Evolutionary conservation across 305 asterid species (phyloP).

Genomic region (Euphrasia arctica): DNA sequence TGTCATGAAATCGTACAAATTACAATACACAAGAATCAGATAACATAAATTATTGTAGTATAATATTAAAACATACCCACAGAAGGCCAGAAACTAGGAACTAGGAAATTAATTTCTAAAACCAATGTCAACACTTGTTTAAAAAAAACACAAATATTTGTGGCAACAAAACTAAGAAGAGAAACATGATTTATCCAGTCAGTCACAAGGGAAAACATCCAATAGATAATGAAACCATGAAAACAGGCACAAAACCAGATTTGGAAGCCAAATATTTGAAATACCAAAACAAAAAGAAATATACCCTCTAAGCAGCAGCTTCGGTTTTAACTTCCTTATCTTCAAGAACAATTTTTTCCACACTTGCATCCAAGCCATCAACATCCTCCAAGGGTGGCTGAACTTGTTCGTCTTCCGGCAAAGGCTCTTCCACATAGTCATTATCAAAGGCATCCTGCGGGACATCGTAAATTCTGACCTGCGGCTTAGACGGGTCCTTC

Average conservation of each 20-base stretch:
- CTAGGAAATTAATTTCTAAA: not conserved
- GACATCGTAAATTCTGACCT: constrained; percentile 90
- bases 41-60: not conserved
- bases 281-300: not conserved
- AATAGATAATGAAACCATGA: not conserved
- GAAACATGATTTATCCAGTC: not conserved
- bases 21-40: not conserved
- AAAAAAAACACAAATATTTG: not conserved
- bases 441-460: constrained; percentile 97
- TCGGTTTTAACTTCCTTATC: constrained; percentile 47
- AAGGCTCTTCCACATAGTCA: constrained; percentile 95
- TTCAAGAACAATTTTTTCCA: constrained; percentile 40
- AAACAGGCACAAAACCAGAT: not conserved
- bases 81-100: not conserved
- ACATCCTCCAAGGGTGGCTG: constrained; percentile 87
- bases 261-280: not conserved
- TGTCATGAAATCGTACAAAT: not conserved
- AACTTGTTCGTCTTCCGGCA: constrained; percentile 94
- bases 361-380: constrained; percentile 53
- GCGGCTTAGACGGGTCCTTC: constrained; percentile 94
- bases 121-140: not conserved
- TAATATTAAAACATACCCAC: not conserved
- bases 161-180: not conserved
- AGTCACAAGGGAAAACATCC: not conserved
- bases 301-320: constrained; percentile 42